Evolutionary conservation across 1,139 yeast genomes (phyloP).

Genomic region (Debaryomyces nepalensis): DNA sequence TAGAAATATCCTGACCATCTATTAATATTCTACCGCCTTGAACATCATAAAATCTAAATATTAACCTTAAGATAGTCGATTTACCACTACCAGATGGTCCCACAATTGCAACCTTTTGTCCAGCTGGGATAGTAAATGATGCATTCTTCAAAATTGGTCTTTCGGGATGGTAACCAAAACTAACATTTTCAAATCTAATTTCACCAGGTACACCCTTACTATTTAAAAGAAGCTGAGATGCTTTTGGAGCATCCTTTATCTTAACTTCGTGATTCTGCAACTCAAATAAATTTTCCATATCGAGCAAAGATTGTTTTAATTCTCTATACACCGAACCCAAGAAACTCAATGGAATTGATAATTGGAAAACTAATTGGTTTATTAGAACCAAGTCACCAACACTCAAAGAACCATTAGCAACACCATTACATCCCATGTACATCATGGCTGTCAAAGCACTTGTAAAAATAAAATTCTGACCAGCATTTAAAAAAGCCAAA

Average conservation of each 20-base stretch:
- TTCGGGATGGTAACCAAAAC: conserved; percentile 89
- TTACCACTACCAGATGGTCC: conserved; percentile 97
- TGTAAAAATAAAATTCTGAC: conserved; percentile 91
- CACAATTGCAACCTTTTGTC: conserved; percentile 87
- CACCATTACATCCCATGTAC: conserved; percentile 98
- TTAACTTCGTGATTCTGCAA: conserved; percentile 75
- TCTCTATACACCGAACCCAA: conserved; percentile 95
- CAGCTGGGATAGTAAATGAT: conserved; percentile 85
- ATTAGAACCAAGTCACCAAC: conserved; percentile 97
- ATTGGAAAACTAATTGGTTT: conserved; percentile 93
- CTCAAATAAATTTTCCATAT: conserved; percentile 89
- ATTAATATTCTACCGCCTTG: conserved; percentile 75
- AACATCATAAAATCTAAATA: conserved; percentile 90
- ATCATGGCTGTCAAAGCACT: conserved; percentile 94
- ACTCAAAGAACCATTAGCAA: conserved; percentile 75
- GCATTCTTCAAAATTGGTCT: conserved; percentile 85
- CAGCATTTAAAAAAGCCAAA: conserved; percentile 85
- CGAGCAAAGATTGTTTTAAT: conserved; percentile 85
- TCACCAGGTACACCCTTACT: conserved; percentile 58
- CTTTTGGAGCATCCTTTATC: conserved; percentile 64
- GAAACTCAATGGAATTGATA: conserved; percentile 91
- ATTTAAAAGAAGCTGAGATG: conserved; percentile 59
- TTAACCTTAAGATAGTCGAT: conserved; percentile 81
- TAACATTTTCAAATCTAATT: conserved; percentile 85
- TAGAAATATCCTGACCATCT: conserved; percentile 87